A percentile compares a stretch with the other conserved stretches of the same genome.
Conservation (phyloP, 2,329 filamentous ascomycete species). For the Ascochyta lentis region DNA sequence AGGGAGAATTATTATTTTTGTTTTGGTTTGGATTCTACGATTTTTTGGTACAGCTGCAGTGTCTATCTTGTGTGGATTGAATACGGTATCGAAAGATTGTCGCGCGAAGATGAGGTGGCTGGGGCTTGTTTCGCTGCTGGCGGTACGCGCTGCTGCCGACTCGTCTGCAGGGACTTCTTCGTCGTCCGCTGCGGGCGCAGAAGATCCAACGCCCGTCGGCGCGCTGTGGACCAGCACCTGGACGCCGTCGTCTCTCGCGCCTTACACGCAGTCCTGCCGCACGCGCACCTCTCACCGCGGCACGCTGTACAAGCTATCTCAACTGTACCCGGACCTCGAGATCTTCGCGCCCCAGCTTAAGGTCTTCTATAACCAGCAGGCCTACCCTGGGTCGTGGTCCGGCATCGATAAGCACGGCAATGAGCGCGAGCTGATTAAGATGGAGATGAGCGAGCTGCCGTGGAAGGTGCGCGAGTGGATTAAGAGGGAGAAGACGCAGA, state of each 20-base stretch:
- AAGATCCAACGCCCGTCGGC: conserved; percentile 40
- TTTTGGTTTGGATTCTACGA: no score
- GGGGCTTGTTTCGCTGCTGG: conserved; percentile 36
- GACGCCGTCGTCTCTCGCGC: conserved; percentile 27
- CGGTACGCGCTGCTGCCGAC: conserved; percentile 17
- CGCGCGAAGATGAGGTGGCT: no score
- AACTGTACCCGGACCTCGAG: conserved; percentile 44
- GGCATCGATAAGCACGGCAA: conserved; percentile 61
- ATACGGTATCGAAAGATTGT: no score
- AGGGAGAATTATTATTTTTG: no score
- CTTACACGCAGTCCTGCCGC: conserved; percentile 34
- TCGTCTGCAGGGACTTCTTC: no score
- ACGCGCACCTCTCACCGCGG: conserved; percentile 30
- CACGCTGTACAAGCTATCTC: conserved; percentile 38
- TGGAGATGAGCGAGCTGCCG: conserved; percentile 56
- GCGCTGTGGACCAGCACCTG: conserved; percentile 42
- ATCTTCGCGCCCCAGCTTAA: conserved; percentile 43
- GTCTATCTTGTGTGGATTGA: no score
- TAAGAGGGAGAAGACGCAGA: conserved; percentile 52
- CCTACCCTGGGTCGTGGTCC: conserved; percentile 60
- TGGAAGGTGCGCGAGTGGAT: conserved; percentile 56
- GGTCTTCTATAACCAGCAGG: conserved; percentile 46
- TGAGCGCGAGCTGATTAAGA: conserved; percentile 57
- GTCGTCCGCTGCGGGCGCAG: conserved; percentile 13
- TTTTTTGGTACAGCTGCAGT: no score